Evolutionary conservation across 2,329 filamentous ascomycete species (phyloP), one percentile per base, ranked within the genome.

Genomic region (Didymellaceae sp.): DNA sequence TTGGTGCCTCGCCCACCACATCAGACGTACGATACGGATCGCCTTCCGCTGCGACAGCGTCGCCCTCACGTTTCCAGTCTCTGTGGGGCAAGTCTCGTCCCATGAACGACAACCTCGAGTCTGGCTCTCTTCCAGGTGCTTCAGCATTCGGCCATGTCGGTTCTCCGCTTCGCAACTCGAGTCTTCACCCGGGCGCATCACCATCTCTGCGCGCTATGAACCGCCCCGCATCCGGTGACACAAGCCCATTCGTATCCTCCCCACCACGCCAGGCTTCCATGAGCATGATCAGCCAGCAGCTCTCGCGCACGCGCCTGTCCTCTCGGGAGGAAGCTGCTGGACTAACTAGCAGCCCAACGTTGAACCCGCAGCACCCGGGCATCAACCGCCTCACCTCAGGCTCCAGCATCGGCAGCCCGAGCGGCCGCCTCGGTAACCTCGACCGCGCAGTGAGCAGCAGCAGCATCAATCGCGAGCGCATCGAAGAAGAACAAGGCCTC

Each of bases 141-240:
- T 78, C 77, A 14, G 78, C 78, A 1, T 79, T 84, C 45, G 82
- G 83, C 34, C 83, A 86, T 62, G 80, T 88, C 34, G 86, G 86
- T 28, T 88, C 86, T 3, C 86, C 86, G 8, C 78, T 88, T 0
- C 83, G 85, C 41, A 85, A 86, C 64, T 84, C 83, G 2, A 80
- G 78, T 6, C 68, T 83, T 26, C 77, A 80, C 57, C 71, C 77
- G 35, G 76, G 72, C 37, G 76, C 75, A 20, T 82, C 77, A 54
- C 79, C 80, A n/a, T 75, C 76, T 18, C 60, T 83, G 13, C 77
- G 79, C 13, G 78, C 81, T 32, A 78, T 81, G 28, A 75, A 75
- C 57, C 76, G 78, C 10, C 74, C 78, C 4, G 62, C 73, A 3
- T 75, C 77, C 6, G 77, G 76, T 24, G 80, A 82, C 53, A 70